These are phyloP conservation scores for Quercus berberidifolia DNA, from an alignment of 306 rosid species.

Conservation along the genomic window DNA sequence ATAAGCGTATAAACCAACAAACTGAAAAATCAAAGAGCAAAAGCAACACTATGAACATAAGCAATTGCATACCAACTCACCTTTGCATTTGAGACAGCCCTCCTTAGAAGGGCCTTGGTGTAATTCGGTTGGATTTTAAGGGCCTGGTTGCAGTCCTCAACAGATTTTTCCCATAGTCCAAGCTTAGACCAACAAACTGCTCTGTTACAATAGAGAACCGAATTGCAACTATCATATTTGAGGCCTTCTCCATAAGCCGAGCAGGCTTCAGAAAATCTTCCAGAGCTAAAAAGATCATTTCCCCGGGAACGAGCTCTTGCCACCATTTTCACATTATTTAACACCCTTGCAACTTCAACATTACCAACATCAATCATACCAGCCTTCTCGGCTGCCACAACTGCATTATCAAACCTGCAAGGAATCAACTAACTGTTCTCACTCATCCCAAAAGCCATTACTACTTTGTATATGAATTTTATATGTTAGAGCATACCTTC, in stretches of 20 bases:
- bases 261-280: slow-evolving; percentile 90
- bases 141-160: slow-evolving; percentile 91
- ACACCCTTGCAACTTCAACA: slow-evolving; percentile 66
- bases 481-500: slow-evolving; percentile 75
- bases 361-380: slow-evolving; percentile 61
- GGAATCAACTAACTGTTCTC: slow-evolving; percentile 58
- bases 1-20: too few species aligned
- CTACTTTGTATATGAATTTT: slow-evolving; percentile 24
- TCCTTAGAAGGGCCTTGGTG: slow-evolving; percentile 88
- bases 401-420: slow-evolving; percentile 99
- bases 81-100: slow-evolving; percentile 91
- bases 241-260: slow-evolving; percentile 89
- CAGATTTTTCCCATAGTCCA: slow-evolving; percentile 78
- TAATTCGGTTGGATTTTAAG: slow-evolving; percentile 69
- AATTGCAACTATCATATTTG: slow-evolving; percentile 69
- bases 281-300: slow-evolving; percentile 89
- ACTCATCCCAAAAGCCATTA: slow-evolving; percentile 42
- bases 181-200: slow-evolving; percentile 98
- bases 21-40: not conserved
- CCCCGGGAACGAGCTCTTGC: slow-evolving; percentile 88
- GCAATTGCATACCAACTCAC: slow-evolving; percentile 29
- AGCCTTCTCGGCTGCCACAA: slow-evolving; percentile 80
- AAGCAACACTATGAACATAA: too few species aligned
- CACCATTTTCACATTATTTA: slow-evolving; percentile 69
- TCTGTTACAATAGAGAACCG: slow-evolving; percentile 88